Evolutionary conservation across 2,329 filamentous ascomycete genomes (phyloP).

Genomic region (Xylaria sp.): DNA sequence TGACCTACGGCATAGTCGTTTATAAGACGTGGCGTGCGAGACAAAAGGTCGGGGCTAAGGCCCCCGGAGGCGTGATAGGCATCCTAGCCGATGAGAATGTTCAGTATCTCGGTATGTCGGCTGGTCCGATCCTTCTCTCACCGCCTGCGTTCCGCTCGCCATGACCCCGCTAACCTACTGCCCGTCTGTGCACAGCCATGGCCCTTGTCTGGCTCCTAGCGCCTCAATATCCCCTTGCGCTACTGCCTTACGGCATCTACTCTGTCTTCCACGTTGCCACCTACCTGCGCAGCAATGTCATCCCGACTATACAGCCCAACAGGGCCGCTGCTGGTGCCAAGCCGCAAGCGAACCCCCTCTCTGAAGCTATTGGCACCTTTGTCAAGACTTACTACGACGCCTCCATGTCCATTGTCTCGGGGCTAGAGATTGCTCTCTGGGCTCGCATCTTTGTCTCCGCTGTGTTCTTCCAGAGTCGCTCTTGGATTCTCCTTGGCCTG

Average conservation of each 20-base stretch:
- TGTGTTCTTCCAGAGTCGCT: constrained; percentile 87
- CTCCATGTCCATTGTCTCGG: constrained; percentile 92
- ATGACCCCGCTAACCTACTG: constrained; percentile 28
- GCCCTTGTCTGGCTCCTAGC: constrained; percentile 94
- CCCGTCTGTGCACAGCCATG: constrained; percentile 67
- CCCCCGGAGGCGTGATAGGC: constrained; percentile 70
- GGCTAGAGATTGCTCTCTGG: constrained; percentile 89
- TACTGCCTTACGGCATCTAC: constrained; percentile 96
- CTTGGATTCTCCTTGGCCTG: constrained; percentile 85
- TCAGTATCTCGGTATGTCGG: constrained; percentile 90
- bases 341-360: constrained; percentile 69
- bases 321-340: constrained; percentile 67
- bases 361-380: constrained; percentile 88
- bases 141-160: constrained; percentile 27
- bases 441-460: constrained; percentile 83
- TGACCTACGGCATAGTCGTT: constrained; percentile 97
- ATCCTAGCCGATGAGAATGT: constrained; percentile 93
- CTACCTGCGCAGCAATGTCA: constrained; percentile 92
- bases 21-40: constrained; percentile 96
- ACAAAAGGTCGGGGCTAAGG: constrained; percentile 75
- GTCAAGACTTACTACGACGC: constrained; percentile 98
- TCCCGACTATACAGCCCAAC: constrained; percentile 84
- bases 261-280: constrained; percentile 98
- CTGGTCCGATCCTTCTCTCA: constrained; percentile 16
- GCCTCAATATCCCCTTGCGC: constrained; percentile 87